Evolutionary conservation across 2,329 filamentous ascomycete species (phyloP).

Genomic region (Ascocoryne sarcoides): DNA sequence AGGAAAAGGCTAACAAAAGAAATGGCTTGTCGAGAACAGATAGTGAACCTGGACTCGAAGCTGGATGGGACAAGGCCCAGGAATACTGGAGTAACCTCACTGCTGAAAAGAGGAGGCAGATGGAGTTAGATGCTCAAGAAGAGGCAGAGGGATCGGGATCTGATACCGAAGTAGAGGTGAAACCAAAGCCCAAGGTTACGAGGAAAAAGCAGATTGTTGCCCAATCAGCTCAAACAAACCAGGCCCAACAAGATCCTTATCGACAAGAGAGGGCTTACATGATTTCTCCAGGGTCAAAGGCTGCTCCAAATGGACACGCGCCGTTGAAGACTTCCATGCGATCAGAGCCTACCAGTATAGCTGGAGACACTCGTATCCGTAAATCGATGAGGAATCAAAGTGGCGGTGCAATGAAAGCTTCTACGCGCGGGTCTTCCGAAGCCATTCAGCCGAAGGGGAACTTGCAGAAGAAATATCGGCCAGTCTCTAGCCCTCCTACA

Average conservation of each 20-base stretch:
- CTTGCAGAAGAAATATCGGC: slow-evolving; percentile 31
- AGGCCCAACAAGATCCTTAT: slow-evolving; percentile 21
- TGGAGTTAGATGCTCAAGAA: slow-evolving; percentile 41
- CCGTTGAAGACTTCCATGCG: slow-evolving; percentile 42
- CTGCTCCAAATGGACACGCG: slow-evolving; percentile 21
- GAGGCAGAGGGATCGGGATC: slow-evolving; percentile 36
- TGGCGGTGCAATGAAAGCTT: slow-evolving; percentile 14
- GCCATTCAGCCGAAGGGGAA: slow-evolving; percentile 19
- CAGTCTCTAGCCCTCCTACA: slow-evolving; percentile 19
- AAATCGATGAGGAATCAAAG: slow-evolving; percentile 23
- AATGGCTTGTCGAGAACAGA: slow-evolving; percentile 13
- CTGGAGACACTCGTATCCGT: slow-evolving; percentile 22
- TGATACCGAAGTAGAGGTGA: slow-evolving; percentile 35
- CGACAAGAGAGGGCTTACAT: slow-evolving; percentile 31
- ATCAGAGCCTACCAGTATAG: slow-evolving; percentile 22
- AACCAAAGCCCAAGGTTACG: slow-evolving; percentile 22
- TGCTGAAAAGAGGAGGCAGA: slow-evolving; percentile 50
- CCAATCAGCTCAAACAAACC: slow-evolving; percentile 10
- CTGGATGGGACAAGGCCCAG: slow-evolving; percentile 56
- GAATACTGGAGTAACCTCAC: slow-evolving; percentile 62
- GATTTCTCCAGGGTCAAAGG: slow-evolving; percentile 30
- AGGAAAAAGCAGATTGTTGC: slow-evolving; percentile 19
- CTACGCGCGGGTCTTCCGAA: slow-evolving; percentile 14
- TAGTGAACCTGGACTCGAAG: slow-evolving; percentile 17
- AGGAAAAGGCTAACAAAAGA: slow-evolving; percentile 19